A percentile compares a stretch with the other conserved stretches of the same genome.
Conservation (phyloP, 768 basidiomycete species). For the Sarcodon aspratus region DNA sequence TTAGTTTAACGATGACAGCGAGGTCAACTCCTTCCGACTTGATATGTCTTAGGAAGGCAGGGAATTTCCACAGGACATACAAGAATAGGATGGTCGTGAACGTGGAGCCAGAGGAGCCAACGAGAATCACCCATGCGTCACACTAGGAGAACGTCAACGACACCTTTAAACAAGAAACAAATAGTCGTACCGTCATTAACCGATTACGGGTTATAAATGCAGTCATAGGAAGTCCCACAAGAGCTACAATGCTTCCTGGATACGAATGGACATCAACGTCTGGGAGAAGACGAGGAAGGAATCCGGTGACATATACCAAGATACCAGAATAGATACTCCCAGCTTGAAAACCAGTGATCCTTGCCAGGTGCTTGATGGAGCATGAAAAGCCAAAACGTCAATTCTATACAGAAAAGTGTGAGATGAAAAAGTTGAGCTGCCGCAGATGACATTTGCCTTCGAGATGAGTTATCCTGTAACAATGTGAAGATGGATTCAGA, state of each 20-base stretch:
- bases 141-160: conserved; percentile 26
- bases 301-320: conserved; percentile 37
- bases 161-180: neutral
- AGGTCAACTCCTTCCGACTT: conserved; percentile 67
- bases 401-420: conserved; percentile 29
- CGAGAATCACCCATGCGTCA: conserved; percentile 65
- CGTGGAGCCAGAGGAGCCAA: conserved; percentile 56
- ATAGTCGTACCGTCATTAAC: conserved; percentile 41
- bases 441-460: conserved; percentile 39
- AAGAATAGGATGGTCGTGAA: conserved; percentile 60
- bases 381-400: conserved; percentile 77
- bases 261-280: neutral
- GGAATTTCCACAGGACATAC: conserved; percentile 62
- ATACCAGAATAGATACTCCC: conserved; percentile 69
- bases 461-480: conserved; percentile 59
- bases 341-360: conserved; percentile 69
- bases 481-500: conserved; percentile 2
- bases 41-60: conserved; percentile 57
- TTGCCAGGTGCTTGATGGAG: conserved; percentile 64
- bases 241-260: conserved; percentile 49
- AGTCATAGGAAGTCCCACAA: conserved; percentile 65
- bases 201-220: conserved; percentile 46
- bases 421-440: neutral
- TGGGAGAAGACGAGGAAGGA: neutral
- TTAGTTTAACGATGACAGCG: conserved; percentile 59